phyloP scores from a whole-genome alignment of 257 asterid species.

The Solanum virginianum region DNA sequence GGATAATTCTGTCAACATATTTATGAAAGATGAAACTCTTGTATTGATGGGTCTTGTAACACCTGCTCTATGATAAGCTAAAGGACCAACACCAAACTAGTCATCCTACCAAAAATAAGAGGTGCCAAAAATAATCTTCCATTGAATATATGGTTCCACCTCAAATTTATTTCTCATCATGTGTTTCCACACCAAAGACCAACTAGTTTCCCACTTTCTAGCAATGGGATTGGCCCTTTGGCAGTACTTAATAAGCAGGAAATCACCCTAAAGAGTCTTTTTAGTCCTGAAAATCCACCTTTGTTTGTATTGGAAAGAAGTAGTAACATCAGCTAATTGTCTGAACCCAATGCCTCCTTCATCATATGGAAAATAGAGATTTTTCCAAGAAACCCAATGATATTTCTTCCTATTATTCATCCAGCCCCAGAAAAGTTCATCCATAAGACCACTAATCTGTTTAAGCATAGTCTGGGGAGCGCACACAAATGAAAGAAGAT shows the following conservation, averaged over 20 bases:
- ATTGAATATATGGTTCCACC: fast-evolving
- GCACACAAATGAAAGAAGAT: fast-evolving
- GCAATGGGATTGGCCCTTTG: not conserved
- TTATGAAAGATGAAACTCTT: too few relatives aligned
- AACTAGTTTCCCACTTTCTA: not conserved
- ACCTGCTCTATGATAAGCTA: fast-evolving
- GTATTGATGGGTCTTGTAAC: fast-evolving
- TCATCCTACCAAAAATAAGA: not conserved
- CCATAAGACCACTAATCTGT: fast-evolving
- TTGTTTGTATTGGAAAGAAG: not conserved
- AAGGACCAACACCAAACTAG: not conserved
- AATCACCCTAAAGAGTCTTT: not conserved
- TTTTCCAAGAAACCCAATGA: not conserved
- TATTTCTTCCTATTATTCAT: not conserved
- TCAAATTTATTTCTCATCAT: not conserved
- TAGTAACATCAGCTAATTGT: not conserved
- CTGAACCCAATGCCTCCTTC: not conserved
- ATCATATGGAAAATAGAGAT: fast-evolving
- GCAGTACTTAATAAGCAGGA: not conserved
- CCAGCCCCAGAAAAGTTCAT: not conserved
- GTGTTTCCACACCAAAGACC: fast-evolving
- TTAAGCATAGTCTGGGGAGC: not conserved
- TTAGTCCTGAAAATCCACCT: not conserved
- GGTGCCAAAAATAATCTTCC: fast-evolving
- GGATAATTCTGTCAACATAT: too few relatives aligned